Base-by-base conservation (phyloP, 345 rosid species). In the Geranium rotundifolium region DNA sequence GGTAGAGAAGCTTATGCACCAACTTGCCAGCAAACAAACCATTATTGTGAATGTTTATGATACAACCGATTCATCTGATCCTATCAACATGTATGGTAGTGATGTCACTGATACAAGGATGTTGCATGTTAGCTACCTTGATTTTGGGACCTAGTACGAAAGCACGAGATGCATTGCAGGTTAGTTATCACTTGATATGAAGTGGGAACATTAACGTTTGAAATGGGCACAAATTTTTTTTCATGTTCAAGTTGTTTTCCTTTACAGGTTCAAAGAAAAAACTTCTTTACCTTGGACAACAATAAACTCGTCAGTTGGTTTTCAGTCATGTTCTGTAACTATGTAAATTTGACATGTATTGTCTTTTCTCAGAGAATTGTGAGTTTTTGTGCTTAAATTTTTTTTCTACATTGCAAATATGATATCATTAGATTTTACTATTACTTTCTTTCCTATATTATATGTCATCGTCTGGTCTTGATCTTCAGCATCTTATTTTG, bases 161-260 rank as follows among this genome's bases (percentile, higher is more conserved):
- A 76, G 69, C 98, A 92, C 67, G 91, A 89, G 77, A 89, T 92
- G 97, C 95, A 78, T 67, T 92, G 98, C 93, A 84, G 98, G 98
- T 87, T 65, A 66, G 69, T 63, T 34, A 4, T 71, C n/a, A 59
- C 61, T 19, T 20, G 14, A 62, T 63, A 54, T 27, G 41, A 34
- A 34, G 41, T 34, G 4, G 41, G 8, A 34, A 34, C 41, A 34
- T 34, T 34, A 34, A 4, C 8, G 8, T 34, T 3, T 34, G 41
- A 8, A 34, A 34, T 34, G 41, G 41, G 41, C 41, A 3, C 50
- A 4, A 1, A 1, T 1, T 5, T 41, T 41, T 6, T 41, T 13
- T 41, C 50, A 41, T 41, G 50, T 41, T 41, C 50, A 41, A 41
- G 50, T 4, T 41, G 9, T 41, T 41, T 41, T 4, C 64, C 29